Conservation (phyloP, 306 rosid species). For the Ochetophila trinervis region DNA sequence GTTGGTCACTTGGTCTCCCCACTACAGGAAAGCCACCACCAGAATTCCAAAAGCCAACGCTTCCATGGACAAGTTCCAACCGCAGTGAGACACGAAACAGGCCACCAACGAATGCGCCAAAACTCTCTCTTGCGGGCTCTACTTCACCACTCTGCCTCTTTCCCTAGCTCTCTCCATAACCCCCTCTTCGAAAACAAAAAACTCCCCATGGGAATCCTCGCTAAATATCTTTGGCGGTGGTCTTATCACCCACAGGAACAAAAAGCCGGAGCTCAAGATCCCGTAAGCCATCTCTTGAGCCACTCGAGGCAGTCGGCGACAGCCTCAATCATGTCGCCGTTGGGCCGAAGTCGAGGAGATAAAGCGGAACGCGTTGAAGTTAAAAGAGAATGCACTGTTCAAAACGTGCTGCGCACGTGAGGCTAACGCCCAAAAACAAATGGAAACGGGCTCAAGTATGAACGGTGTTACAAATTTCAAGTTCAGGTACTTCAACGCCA, state of each 20-base stretch:
- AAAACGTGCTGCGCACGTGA: too few species aligned
- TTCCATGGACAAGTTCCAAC: constrained; percentile 77
- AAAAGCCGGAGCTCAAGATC: constrained; percentile 33
- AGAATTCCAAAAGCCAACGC: too few species aligned
- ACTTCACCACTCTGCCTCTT: constrained; percentile 50
- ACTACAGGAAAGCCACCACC: too few species aligned
- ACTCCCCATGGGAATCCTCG: background rate
- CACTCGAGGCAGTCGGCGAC: constrained; percentile 28
- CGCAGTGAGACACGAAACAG: constrained; percentile 73
- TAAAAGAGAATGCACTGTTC: too few species aligned
- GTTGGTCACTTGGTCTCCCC: too few species aligned
- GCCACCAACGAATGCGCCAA: constrained; percentile 50
- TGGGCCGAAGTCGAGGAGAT: too few species aligned
- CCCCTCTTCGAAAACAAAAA: constrained; percentile 44
- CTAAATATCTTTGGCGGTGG: too few species aligned
- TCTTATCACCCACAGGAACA: constrained; percentile 62
- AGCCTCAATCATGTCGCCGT: constrained; percentile 18
- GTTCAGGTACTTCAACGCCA: too few species aligned
- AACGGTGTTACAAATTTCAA: too few species aligned
- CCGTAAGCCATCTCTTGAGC: constrained; percentile 60
- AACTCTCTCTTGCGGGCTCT: constrained; percentile 69
- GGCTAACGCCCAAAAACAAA: too few species aligned
- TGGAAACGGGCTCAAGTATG: too few species aligned
- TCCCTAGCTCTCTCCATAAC: constrained; percentile 38
- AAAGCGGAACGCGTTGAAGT: too few species aligned